Percentiles rank a stretch among this genome's conserved stretches.
These are phyloP conservation scores for Hyaloperonospora arabidopsidis DNA, from an alignment of 352 stramenopile species.

Conservation along the genomic window DNA sequence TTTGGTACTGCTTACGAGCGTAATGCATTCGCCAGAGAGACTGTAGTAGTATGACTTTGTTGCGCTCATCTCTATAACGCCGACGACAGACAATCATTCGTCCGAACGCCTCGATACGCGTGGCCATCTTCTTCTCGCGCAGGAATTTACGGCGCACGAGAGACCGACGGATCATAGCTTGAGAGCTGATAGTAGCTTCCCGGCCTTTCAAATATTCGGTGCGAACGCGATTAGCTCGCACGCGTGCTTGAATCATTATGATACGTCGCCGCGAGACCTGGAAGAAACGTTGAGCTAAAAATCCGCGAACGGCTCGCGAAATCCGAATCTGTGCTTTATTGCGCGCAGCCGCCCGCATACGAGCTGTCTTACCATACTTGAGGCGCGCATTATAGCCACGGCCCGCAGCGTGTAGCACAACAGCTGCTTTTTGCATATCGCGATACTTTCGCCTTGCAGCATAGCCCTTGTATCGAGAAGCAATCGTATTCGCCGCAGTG, in stretches of 20 bases:
- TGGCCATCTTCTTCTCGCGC: slow-evolving; percentile 83
- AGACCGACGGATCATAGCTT: slow-evolving; percentile 81
- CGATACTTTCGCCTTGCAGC: slow-evolving; percentile 47
- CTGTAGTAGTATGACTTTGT: slow-evolving; percentile 69
- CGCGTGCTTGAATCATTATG: slow-evolving; percentile 83
- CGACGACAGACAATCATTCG: slow-evolving; percentile 75
- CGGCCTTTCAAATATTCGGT: slow-evolving; percentile 82
- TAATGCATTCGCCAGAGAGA: slow-evolving; percentile 77
- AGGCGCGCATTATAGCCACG: slow-evolving; percentile 72
- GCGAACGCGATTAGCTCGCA: slow-evolving; percentile 79
- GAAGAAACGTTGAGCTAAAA: slow-evolving; percentile 54
- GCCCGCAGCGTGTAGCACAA: slow-evolving; percentile 67
- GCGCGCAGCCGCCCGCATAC: slow-evolving; percentile 54
- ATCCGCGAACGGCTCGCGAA: slow-evolving; percentile 59
- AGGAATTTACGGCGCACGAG: slow-evolving; percentile 74
- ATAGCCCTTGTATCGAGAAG: slow-evolving; percentile 72
- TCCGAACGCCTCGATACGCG: slow-evolving; percentile 73
- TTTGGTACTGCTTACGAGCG: slow-evolving; percentile 46
- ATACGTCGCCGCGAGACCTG: slow-evolving; percentile 47
- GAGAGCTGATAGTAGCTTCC: slow-evolving; percentile 81
- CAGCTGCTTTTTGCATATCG: slow-evolving; percentile 63
- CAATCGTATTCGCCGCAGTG: slow-evolving; percentile 54
- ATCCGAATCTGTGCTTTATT: slow-evolving; percentile 80
- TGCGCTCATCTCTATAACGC: slow-evolving; percentile 48
- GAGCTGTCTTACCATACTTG: slow-evolving; percentile 84